These are phyloP conservation scores for Ilex asprella DNA, from an alignment of 257 asterid genomes.

Conservation along the genomic window DNA sequence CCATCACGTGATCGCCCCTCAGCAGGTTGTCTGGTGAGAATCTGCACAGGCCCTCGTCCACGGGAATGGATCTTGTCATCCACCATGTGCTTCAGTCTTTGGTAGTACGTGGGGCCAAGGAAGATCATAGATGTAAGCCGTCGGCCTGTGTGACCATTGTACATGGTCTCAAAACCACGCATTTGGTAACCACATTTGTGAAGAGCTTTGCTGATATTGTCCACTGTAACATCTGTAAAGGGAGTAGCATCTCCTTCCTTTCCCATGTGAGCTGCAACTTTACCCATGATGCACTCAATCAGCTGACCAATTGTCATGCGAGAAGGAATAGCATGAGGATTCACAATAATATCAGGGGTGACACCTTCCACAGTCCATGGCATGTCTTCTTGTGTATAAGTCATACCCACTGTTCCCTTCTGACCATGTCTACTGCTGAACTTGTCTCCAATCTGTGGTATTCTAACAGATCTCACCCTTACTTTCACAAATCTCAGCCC, in stretches of 20 bases:
- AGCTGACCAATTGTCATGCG: slow-evolving; percentile 98
- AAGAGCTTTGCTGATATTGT: slow-evolving; percentile 86
- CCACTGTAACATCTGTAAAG: slow-evolving; percentile 92
- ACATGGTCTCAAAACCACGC: slow-evolving; percentile 98
- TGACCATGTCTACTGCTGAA: slow-evolving; percentile 97
- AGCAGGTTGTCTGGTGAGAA: slow-evolving; percentile 94
- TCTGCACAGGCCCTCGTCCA: slow-evolving; percentile 98
- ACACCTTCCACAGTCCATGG: slow-evolving; percentile 95
- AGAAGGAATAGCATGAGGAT: slow-evolving; percentile 97
- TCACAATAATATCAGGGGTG: slow-evolving; percentile 81
- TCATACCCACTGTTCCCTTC: slow-evolving; percentile 96
- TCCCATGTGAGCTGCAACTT: slow-evolving; percentile 98
- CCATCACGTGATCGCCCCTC: slow-evolving; percentile 98
- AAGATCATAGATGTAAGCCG: slow-evolving; percentile 75
- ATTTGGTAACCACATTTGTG: slow-evolving; percentile 96
- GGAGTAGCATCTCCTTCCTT: slow-evolving; percentile 99
- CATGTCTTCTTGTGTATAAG: slow-evolving; percentile 98
- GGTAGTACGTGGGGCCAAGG: slow-evolving; percentile 94
- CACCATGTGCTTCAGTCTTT: slow-evolving; percentile 96
- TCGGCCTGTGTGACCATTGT: slow-evolving; percentile 93
- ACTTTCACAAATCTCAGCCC: slow-evolving; percentile 92
- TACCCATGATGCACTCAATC: slow-evolving; percentile 95
- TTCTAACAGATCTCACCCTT: slow-evolving; percentile 85
- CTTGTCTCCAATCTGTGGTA: slow-evolving; percentile 97
- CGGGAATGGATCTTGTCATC: slow-evolving; percentile 95